Evolutionary conservation across 306 rosid genomes (phyloP).

Genomic region (Sicyos edulis): DNA sequence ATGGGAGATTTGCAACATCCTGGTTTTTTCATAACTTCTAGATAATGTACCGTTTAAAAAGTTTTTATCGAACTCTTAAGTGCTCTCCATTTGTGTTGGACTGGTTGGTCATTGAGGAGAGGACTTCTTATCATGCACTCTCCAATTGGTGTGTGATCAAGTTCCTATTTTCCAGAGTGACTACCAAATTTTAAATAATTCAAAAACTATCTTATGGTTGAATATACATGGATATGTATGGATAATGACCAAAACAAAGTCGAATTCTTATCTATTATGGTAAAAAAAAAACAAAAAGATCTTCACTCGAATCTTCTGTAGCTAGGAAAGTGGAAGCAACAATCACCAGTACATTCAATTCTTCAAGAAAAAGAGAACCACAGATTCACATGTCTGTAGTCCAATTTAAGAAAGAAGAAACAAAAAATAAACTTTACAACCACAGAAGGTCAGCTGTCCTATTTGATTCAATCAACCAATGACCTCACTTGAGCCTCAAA

Average conservation of each 20-base stretch:
- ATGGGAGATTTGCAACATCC: neutral
- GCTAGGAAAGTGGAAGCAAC: neutral
- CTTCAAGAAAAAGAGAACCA: neutral
- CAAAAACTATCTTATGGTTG: neutral
- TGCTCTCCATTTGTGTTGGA: neutral
- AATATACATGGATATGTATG: neutral
- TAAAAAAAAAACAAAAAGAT: neutral
- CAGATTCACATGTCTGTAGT: neutral
- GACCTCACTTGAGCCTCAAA: constrained; percentile 3
- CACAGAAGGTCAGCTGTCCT: neutral
- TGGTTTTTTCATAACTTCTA: neutral
- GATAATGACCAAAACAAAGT: constrained; percentile 5
- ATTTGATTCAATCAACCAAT: neutral
- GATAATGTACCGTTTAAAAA: neutral
- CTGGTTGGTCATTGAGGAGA: constrained; percentile 8
- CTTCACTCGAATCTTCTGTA: neutral
- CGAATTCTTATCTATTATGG: neutral
- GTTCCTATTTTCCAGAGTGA: neutral
- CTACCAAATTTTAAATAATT: neutral
- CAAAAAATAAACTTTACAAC: neutral
- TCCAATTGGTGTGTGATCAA: neutral
- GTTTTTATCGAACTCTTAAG: neutral
- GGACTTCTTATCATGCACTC: neutral
- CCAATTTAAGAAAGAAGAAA: neutral
- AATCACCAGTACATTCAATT: neutral